Evolutionary conservation across 345 rosid species (phyloP).

Genomic region (Microthlaspi erraticum): DNA sequence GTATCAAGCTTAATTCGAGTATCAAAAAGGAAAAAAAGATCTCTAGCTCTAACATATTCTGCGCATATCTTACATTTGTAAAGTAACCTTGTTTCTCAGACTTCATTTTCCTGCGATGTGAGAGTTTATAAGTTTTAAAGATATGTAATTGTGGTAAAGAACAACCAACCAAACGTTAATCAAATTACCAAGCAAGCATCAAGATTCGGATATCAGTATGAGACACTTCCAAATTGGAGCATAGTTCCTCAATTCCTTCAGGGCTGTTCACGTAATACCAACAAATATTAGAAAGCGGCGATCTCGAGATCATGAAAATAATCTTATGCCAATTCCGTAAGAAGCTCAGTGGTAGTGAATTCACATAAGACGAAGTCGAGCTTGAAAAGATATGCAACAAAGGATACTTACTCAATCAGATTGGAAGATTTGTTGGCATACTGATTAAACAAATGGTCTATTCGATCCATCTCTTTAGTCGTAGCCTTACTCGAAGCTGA

Average conservation of each 20-base stretch:
- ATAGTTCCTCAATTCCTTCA: constrained; percentile 88
- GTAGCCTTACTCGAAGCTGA: constrained; percentile 87
- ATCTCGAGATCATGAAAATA: neutral
- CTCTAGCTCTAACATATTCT: constrained; percentile 4
- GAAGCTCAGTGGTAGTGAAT: no score
- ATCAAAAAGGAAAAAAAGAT: constrained; percentile 7
- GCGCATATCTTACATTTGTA: constrained; percentile 65
- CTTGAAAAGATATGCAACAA: neutral
- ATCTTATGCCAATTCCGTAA: no score
- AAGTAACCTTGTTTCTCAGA: constrained; percentile 97
- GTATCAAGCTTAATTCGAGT: neutral
- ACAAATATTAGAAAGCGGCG: neutral
- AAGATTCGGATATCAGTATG: constrained; percentile 93
- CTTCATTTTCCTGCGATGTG: constrained; percentile 83
- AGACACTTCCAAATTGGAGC: constrained; percentile 84
- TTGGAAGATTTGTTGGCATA: constrained; percentile 77
- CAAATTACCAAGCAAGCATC: constrained; percentile 95
- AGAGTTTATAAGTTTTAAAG: constrained; percentile 22
- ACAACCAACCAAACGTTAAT: neutral
- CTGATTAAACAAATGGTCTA: constrained; percentile 69
- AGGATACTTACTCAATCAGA: constrained; percentile 80
- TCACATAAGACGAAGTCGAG: no score
- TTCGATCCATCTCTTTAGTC: constrained; percentile 92
- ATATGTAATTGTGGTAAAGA: constrained; percentile 12
- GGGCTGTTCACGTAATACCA: constrained; percentile 63